These are phyloP conservation scores for Myriosclerotinia scirpicola DNA, from an alignment of 2,329 filamentous ascomycete species.

Conservation along the genomic window DNA sequence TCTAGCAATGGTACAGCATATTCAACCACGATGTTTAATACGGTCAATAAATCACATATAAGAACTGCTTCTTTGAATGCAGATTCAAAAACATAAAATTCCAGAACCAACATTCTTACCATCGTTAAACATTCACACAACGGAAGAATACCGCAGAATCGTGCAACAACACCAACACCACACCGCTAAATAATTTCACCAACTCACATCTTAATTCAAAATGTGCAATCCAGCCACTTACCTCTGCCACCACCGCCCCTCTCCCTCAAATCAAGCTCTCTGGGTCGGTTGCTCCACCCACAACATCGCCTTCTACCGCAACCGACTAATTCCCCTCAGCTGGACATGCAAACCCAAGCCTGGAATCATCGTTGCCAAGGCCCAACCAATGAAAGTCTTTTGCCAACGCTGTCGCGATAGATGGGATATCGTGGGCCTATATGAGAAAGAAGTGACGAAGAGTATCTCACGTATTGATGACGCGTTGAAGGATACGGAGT, in stretches of 20 bases:
- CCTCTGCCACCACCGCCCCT: constrained; percentile 8
- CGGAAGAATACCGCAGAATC: background rate
- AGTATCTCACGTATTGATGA: constrained; percentile 38
- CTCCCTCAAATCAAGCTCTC: background rate
- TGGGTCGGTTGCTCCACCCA: constrained; percentile 4
- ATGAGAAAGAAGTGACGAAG: background rate
- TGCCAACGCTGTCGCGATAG: constrained; percentile 21
- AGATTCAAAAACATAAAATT: background rate
- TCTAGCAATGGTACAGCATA: background rate
- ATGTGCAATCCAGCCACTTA: background rate
- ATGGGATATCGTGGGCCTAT: background rate
- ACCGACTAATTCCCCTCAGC: background rate
- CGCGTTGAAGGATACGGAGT: constrained; percentile 41
- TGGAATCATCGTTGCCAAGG: constrained; percentile 10
- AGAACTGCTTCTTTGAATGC: background rate
- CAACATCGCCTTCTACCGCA: background rate
- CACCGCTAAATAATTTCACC: background rate
- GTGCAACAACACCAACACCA: background rate
- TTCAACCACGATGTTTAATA: background rate
- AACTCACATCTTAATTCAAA: background rate
- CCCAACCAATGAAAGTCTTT: background rate
- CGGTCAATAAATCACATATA: background rate
- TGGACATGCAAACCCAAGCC: background rate
- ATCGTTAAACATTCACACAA: background rate
- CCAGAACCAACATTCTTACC: background rate